phyloP scores from a whole-genome alignment of 2,329 filamentous ascomycete genomes.

The Aspergillus sp. region DNA sequence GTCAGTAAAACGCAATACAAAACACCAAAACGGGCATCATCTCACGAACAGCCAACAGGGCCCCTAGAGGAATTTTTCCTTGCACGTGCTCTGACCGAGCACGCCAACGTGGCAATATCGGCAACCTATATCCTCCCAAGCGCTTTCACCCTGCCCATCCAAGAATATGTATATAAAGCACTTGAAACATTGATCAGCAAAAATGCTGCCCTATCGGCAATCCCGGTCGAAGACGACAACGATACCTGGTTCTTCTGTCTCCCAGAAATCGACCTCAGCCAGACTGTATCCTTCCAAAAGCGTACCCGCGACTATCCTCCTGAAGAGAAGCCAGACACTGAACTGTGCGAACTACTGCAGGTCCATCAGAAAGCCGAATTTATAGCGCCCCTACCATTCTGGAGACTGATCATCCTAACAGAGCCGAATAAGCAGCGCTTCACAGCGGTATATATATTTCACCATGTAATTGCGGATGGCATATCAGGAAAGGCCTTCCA shows the following conservation, averaged over 20 bases:
- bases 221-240: slow-evolving; percentile 43
- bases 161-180: slow-evolving; percentile 42
- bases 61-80: slow-evolving; percentile 49
- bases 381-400: slow-evolving; percentile 43
- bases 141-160: slow-evolving; percentile 25
- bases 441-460: slow-evolving; percentile 49
- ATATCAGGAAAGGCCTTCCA: slow-evolving; percentile 51
- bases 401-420: slow-evolving; percentile 48
- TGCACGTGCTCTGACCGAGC: slow-evolving; percentile 43
- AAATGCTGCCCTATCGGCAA: slow-evolving; percentile 49
- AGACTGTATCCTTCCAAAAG: slow-evolving; percentile 40
- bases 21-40: neutral
- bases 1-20: slow-evolving; percentile 20
- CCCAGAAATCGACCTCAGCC: slow-evolving; percentile 44
- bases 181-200: slow-evolving; percentile 39
- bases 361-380: slow-evolving; percentile 47
- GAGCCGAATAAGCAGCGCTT: slow-evolving; percentile 34
- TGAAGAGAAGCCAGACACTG: slow-evolving; percentile 35
- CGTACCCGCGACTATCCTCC: slow-evolving; percentile 18
- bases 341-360: slow-evolving; percentile 45
- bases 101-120: slow-evolving; percentile 48
- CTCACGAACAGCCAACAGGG: slow-evolving; percentile 30
- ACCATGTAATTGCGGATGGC: slow-evolving; percentile 53
- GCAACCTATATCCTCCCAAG: slow-evolving; percentile 40
- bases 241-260: slow-evolving; percentile 49